phyloP scores from a whole-genome alignment of 176 grass and related monocot species.

The Thinopyrum elongatum region DNA sequence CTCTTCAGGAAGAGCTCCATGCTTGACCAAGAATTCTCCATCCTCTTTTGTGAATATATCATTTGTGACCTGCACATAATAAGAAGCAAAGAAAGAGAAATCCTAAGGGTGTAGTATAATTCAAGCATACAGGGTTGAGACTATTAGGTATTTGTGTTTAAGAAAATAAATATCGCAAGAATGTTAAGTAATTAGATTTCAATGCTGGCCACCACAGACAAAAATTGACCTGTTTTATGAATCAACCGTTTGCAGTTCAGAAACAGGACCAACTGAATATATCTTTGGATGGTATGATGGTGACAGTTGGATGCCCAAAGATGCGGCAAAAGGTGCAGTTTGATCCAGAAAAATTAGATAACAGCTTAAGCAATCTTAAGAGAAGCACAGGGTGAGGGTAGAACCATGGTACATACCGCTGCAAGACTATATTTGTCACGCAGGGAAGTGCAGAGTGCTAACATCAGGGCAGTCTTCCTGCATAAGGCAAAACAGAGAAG shows the following conservation, averaged over 20 bases:
- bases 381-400: background rate
- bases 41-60: conserved; percentile 99
- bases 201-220: no score
- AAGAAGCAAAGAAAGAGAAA: background rate
- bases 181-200: background rate
- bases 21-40: conserved; percentile 90
- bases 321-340: background rate
- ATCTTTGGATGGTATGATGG: background rate
- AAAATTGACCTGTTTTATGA: background rate
- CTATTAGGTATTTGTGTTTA: background rate
- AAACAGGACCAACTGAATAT: background rate
- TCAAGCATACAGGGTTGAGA: background rate
- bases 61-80: conserved; percentile 76
- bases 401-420: conserved; percentile 53
- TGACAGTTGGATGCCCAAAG: background rate
- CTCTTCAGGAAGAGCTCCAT: conserved; percentile 87
- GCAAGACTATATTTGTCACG: conserved; percentile 97
- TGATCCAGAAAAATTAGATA: background rate
- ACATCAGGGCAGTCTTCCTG: conserved; percentile 96
- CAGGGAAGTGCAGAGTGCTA: conserved; percentile 74
- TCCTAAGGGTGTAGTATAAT: background rate
- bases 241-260: background rate
- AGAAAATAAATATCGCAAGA: background rate
- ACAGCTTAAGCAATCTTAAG: background rate
- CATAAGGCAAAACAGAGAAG: conserved; percentile 12